A percentile compares a stretch with the other conserved stretches of the same genome.
Conservation (phyloP, 768 basidiomycete genomes). For the Imleria badia region DNA sequence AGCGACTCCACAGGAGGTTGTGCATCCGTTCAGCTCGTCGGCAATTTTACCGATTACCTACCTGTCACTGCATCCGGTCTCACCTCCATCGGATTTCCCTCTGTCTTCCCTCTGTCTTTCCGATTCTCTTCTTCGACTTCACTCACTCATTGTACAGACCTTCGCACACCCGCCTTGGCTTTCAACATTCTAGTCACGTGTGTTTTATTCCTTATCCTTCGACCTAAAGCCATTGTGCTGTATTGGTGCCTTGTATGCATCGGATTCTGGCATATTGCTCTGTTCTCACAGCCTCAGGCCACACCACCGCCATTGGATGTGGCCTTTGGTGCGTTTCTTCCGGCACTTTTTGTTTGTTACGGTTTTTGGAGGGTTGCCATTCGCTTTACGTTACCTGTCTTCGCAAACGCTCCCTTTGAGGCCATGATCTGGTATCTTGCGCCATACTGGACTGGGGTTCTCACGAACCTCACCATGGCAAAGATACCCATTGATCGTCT, state of each 20-base stretch:
- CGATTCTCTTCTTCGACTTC: constrained; percentile 49
- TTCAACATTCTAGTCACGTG: constrained; percentile 71
- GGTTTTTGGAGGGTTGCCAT: constrained; percentile 76
- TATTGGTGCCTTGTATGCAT: constrained; percentile 82
- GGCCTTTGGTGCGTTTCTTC: constrained; percentile 79
- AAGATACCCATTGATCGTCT: constrained; percentile 77
- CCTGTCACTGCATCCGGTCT: constrained; percentile 61
- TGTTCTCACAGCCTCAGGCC: constrained; percentile 73
- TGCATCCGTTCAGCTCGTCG: constrained; percentile 63
- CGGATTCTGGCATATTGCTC: constrained; percentile 80
- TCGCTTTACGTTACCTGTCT: constrained; percentile 72
- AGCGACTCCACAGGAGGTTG: constrained; percentile 73
- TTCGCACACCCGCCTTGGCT: constrained; percentile 65
- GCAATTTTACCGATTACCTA: constrained; percentile 70
- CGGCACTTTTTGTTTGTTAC: constrained; percentile 73
- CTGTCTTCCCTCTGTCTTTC: constrained; percentile 71
- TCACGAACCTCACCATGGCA: constrained; percentile 70
- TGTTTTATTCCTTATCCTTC: constrained; percentile 68
- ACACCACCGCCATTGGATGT: constrained; percentile 66
- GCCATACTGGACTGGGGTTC: constrained; percentile 76
- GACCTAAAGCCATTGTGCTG: constrained; percentile 64
- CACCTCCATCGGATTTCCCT: constrained; percentile 69
- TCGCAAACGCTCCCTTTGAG: constrained; percentile 68
- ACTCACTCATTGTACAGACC: constrained; percentile 66
- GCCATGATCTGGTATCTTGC: constrained; percentile 70